Conservation (phyloP, 2,329 filamentous ascomycete genomes). For the Samsoniella hepiali region DNA sequence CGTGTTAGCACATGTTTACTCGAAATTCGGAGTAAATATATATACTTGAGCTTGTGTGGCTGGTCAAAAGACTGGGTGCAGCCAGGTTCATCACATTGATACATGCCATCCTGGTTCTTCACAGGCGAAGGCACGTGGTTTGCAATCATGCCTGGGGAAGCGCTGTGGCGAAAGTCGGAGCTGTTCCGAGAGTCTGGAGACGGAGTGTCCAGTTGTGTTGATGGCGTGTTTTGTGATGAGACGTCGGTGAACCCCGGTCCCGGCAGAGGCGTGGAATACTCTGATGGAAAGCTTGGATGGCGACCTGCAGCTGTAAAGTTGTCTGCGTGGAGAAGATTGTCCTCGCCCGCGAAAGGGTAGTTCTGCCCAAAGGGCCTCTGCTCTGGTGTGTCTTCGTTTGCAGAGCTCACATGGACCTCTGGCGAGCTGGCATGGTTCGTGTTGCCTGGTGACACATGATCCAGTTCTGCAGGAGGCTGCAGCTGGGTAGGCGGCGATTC, state of each 20-base stretch:
- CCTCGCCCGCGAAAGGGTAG: conserved; percentile 22
- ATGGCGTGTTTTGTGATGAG: conserved; percentile 45
- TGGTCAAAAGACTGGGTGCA: conserved; percentile 50
- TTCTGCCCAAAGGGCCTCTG: background rate
- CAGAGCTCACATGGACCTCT: background rate
- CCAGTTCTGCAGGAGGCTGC: background rate
- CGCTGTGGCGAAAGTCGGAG: conserved; percentile 37
- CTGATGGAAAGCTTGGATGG: conserved; percentile 36
- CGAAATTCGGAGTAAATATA: conserved; percentile 12
- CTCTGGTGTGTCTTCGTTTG: background rate
- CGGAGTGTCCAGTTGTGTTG: conserved; percentile 43
- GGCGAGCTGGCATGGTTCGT: background rate
- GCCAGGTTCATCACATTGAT: conserved; percentile 36
- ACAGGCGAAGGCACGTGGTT: conserved; percentile 28
- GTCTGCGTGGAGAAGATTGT: conserved; percentile 26
- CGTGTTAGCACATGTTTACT: conserved; percentile 22
- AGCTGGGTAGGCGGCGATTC: conserved; percentile 24
- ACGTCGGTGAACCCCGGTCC: conserved; percentile 38
- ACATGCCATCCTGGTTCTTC: conserved; percentile 26
- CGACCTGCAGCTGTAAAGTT: conserved; percentile 26
- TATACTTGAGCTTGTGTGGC: conserved; percentile 58
- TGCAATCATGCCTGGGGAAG: conserved; percentile 31
- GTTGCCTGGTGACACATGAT: background rate
- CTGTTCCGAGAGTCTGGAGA: conserved; percentile 39
- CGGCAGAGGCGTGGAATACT: conserved; percentile 42